A percentile compares a stretch with the other conserved stretches of the same genome.
phyloP scores from a whole-genome alignment of 1,284 basidiomycete species.

The Chondrostereum purpureum region DNA sequence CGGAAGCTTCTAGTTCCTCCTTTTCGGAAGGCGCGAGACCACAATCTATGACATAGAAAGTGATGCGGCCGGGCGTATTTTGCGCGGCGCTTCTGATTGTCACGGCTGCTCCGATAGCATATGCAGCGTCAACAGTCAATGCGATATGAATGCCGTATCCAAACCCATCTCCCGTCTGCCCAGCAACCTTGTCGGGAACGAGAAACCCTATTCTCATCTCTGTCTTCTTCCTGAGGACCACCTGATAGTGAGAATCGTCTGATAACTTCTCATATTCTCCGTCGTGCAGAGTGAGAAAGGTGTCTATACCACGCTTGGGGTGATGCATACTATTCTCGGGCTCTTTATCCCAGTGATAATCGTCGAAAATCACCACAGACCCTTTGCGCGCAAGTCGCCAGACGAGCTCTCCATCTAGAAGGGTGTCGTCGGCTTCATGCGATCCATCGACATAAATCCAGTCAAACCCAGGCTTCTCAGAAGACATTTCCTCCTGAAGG shows the following conservation, averaged over 20 bases:
- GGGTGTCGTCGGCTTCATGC: conserved; percentile 51
- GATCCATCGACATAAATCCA: conserved; percentile 58
- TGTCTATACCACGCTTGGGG: conserved; percentile 49
- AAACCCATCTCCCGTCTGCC: conserved; percentile 19
- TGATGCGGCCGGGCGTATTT: conserved; percentile 33
- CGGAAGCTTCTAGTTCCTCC: conserved; percentile 25
- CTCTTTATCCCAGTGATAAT: conserved; percentile 48
- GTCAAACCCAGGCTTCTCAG: conserved; percentile 39
- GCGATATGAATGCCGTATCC: conserved; percentile 45
- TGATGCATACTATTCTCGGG: conserved; percentile 44
- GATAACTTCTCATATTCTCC: conserved; percentile 41
- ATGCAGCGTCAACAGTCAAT: conserved; percentile 35
- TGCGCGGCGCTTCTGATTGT: conserved; percentile 36
- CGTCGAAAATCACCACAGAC: conserved; percentile 51
- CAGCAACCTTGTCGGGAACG: conserved; percentile 8
- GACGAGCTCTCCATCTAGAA: conserved; percentile 51
- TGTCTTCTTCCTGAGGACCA: conserved; percentile 40
- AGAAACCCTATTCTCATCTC: conserved; percentile 54
- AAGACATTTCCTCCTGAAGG: conserved; percentile 37
- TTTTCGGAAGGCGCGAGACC: conserved; percentile 34
- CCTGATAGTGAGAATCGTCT: conserved; percentile 37
- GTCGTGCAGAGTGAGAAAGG: conserved; percentile 43
- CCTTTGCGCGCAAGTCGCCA: conserved; percentile 48
- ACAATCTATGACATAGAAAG: conserved; percentile 44
- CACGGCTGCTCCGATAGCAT: conserved; percentile 44